These are phyloP conservation scores for Fusarium multiceps DNA, from an alignment of 2,329 filamentous ascomycete species.

Conservation along the genomic window DNA sequence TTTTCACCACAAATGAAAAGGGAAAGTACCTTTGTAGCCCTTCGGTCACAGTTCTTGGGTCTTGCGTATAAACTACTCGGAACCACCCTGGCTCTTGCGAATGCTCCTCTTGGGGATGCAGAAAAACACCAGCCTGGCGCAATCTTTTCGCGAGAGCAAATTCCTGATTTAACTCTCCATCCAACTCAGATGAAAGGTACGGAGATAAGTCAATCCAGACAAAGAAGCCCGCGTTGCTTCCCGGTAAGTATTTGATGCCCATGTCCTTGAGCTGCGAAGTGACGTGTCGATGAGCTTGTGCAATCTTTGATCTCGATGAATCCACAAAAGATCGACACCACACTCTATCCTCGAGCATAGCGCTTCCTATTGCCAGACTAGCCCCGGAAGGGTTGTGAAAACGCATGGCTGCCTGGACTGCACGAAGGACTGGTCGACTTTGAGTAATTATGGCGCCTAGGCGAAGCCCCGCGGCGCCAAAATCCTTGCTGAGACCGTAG, in stretches of 20 bases:
- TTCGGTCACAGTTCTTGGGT: slow-evolving; percentile 50
- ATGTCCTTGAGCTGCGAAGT: slow-evolving; percentile 53
- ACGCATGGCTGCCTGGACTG: slow-evolving; percentile 54
- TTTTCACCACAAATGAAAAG: neutral
- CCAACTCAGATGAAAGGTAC: slow-evolving; percentile 50
- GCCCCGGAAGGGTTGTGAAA: slow-evolving; percentile 61
- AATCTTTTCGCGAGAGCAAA: slow-evolving; percentile 58
- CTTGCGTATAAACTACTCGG: slow-evolving; percentile 63
- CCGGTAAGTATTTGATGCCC: slow-evolving; percentile 56
- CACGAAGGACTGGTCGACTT: slow-evolving; percentile 48
- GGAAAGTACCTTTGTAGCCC: slow-evolving; percentile 51
- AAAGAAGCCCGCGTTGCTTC: slow-evolving; percentile 68
- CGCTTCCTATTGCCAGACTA: slow-evolving; percentile 55
- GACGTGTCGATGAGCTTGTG: slow-evolving; percentile 54
- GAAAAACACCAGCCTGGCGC: slow-evolving; percentile 59
- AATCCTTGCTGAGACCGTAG: slow-evolving; percentile 61
- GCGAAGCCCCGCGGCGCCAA: slow-evolving; percentile 64
- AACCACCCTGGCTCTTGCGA: slow-evolving; percentile 63
- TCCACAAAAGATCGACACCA: slow-evolving; percentile 60
- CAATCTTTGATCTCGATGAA: slow-evolving; percentile 54
- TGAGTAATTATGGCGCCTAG: slow-evolving; percentile 60
- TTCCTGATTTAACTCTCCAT: slow-evolving; percentile 53
- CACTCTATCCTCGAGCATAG: slow-evolving; percentile 58
- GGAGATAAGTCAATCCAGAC: slow-evolving; percentile 64
- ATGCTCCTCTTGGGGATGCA: slow-evolving; percentile 62